phyloP scores from a whole-genome alignment of 768 basidiomycete genomes.

The Phylloporus sp. region DNA sequence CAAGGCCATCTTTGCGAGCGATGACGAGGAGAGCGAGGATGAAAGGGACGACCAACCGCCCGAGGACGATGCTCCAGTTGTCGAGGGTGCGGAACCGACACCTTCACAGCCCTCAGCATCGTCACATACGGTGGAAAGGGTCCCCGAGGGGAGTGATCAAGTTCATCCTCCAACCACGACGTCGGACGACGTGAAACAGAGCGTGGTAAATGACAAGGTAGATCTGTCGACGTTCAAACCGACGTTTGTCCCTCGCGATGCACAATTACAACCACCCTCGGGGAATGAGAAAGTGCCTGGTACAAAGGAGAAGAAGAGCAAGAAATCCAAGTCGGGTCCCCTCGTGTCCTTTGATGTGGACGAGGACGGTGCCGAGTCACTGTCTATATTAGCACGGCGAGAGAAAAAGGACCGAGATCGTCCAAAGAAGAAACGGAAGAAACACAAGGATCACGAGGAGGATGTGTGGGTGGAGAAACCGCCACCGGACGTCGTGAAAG shows the following conservation, averaged over 20 bases:
- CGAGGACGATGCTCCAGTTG: not conserved
- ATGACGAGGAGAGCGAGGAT: constrained; percentile 81
- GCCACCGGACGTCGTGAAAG: constrained; percentile 46
- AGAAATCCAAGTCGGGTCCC: constrained; percentile 42
- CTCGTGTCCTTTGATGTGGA: constrained; percentile 79
- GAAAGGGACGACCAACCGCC: constrained; percentile 39
- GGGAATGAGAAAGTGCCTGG: constrained; percentile 38
- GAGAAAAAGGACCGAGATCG: constrained; percentile 35
- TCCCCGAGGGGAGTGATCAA: not conserved
- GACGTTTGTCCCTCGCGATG: constrained; percentile 65
- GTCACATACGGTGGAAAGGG: not conserved
- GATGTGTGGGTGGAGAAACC: constrained; percentile 72
- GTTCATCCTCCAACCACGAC: not conserved
- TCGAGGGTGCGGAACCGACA: not conserved
- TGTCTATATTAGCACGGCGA: constrained; percentile 27
- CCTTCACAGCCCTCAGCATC: constrained; percentile 11
- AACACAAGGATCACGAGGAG: constrained; percentile 38
- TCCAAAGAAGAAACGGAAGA: constrained; percentile 43
- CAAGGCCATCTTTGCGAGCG: constrained; percentile 97
- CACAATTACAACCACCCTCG: constrained; percentile 34
- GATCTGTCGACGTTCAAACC: constrained; percentile 83
- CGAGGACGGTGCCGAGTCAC: constrained; percentile 48
- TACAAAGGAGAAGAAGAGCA: constrained; percentile 46
- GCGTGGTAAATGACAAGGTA: constrained; percentile 22
- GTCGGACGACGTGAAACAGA: not conserved